Evolutionary conservation across 2,329 filamentous ascomycete species (phyloP), one percentile per base, ranked within the genome.

Genomic region (Aspergillus arachidicola): DNA sequence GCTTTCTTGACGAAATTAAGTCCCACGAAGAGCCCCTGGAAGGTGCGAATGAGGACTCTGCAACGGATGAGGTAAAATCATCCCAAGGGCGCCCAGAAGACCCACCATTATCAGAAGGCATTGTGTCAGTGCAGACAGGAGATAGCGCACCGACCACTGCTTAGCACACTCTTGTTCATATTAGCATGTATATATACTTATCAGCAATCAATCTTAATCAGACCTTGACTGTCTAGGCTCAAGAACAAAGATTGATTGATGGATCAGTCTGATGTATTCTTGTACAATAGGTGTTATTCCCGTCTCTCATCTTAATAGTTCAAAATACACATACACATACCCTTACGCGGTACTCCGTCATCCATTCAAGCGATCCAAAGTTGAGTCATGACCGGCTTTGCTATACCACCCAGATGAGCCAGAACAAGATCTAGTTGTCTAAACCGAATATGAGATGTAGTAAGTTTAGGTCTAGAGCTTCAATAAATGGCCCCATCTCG

Each of bases 1-100:
- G 80, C 36, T 50, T 78, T 46, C 72, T 82, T 23, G 75, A 77
- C 26, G 69, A 69, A 43, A 63, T 64, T n/a, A 64, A 62, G 4
- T 21, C 36, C 32, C 51, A 51, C 30, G 46, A 46, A 23, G 28
- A 53, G 26, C 3, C 48, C 10, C 30, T 43, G 51, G 48, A 32
- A 21, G 34, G 12, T 45, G 26, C 26, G n/a, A 45, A 26, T 9
- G 21, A 45, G 46, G 45, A 21, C n/a, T 36, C 51, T 10, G 32
- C 32, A 26, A 23, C 21, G 3, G 51, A 16, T 55, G 51, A 21
- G n/a, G 51, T 55, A 28, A 55, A 36, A 36, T 11, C 32, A 51
- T 51, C 48, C 48, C 6, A 32, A 16, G 45, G 23, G 21, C 45
- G 6, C 45, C 12, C 12, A 14, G 45, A 23, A 19, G 48, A 51